These are phyloP conservation scores for Neoboletus brunneissimus DNA, from an alignment of 768 basidiomycete species.

Conservation along the genomic window DNA sequence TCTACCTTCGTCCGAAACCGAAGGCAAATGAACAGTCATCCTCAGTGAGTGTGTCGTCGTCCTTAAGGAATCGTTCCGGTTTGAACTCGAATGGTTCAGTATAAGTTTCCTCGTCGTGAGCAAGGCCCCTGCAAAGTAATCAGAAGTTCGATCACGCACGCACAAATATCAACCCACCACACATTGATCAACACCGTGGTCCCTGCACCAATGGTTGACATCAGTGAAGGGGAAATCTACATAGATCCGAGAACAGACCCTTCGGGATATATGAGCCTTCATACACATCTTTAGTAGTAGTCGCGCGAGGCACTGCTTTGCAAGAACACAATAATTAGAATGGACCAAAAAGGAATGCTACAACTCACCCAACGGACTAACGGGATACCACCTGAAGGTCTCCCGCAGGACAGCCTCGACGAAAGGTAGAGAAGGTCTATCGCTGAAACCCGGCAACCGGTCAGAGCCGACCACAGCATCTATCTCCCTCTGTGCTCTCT, in stretches of 20 bases:
- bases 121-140: conserved; percentile 35
- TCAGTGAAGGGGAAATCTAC: background rate
- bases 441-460: conserved; percentile 22
- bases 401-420: conserved; percentile 26
- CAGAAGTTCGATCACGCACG: background rate
- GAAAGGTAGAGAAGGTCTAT: conserved; percentile 24
- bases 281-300: conserved; percentile 22
- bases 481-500: conserved; percentile 26
- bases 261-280: conserved; percentile 25
- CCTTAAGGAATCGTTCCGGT: conserved; percentile 38
- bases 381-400: conserved; percentile 24
- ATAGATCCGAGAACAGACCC: conserved; percentile 12
- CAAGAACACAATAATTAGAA: background rate
- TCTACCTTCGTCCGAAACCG: conserved; percentile 28
- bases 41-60: conserved; percentile 16
- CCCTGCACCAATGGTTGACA: conserved; percentile 8
- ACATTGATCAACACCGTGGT: conserved; percentile 21
- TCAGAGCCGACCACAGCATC: conserved; percentile 19
- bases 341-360: background rate
- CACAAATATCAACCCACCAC: conserved; percentile 14
- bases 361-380: conserved; percentile 20
- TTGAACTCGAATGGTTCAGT: conserved; percentile 39
- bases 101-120: conserved; percentile 38
- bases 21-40: conserved; percentile 12
- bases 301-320: conserved; percentile 24